phyloP scores from a whole-genome alignment of 495 filamentous ascomycete genomes.

The Xylaria longipes region DNA sequence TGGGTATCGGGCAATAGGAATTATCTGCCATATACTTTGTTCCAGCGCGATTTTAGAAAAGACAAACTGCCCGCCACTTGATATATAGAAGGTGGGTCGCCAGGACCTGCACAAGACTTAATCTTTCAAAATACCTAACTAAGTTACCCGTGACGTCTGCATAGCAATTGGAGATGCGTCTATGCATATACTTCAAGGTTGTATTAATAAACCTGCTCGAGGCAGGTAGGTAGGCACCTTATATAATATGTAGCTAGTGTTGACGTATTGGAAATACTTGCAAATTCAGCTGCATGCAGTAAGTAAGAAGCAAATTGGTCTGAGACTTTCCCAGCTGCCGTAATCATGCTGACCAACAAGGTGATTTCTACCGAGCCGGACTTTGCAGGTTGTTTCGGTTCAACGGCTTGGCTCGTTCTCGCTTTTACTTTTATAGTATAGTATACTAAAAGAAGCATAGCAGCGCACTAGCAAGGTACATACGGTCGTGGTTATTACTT shows the following conservation, averaged over 20 bases:
- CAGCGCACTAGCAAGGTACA: background rate
- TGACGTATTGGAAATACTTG: background rate
- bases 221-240: background rate
- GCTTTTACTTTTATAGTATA: background rate
- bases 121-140: no score
- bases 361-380: background rate
- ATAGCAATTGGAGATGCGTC: no score
- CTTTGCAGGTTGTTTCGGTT: slow-evolving; percentile 1
- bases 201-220: no score
- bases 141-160: no score
- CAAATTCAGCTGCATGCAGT: slow-evolving; percentile 4
- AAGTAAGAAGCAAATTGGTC: slow-evolving; percentile 1
- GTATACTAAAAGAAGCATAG: background rate
- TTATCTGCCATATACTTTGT: background rate
- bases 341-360: background rate
- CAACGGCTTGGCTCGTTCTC: slow-evolving; percentile 10
- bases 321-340: background rate
- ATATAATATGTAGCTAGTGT: background rate
- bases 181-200: no score
- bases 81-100: background rate
- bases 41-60: background rate
- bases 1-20: background rate
- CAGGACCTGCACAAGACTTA: background rate
- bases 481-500: background rate
- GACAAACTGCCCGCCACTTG: no score